phyloP scores from a whole-genome alignment of 2,329 filamentous ascomycete species.

The Cladobotryum protrusum region DNA sequence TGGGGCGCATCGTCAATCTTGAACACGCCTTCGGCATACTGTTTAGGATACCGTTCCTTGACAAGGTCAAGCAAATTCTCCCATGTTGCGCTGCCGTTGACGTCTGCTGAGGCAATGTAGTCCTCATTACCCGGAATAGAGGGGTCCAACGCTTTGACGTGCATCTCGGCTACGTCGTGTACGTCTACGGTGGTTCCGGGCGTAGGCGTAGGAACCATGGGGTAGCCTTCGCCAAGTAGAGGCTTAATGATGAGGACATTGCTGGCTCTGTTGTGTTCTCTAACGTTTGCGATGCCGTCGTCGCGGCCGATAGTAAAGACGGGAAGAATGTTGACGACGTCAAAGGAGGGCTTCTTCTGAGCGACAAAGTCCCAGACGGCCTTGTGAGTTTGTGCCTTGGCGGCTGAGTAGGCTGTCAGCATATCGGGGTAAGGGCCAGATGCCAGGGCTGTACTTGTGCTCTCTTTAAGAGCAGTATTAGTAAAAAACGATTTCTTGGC shows the following conservation, averaged over 20 bases:
- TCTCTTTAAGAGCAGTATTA: background rate
- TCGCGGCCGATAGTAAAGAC: conserved; percentile 32
- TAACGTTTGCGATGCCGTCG: conserved; percentile 19
- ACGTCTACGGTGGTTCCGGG: conserved; percentile 19
- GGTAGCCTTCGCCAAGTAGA: conserved; percentile 24
- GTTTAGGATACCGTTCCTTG: conserved; percentile 10
- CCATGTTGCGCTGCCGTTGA: background rate
- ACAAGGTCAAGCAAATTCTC: conserved; percentile 4
- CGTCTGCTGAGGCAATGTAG: conserved; percentile 7
- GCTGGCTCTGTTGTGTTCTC: conserved; percentile 20
- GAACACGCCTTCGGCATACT: conserved; percentile 7
- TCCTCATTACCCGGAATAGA: conserved; percentile 5
- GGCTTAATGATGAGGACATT: conserved; percentile 30
- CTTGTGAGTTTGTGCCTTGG: conserved; percentile 29
- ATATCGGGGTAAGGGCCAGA: conserved; percentile 24
- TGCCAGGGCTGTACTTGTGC: background rate
- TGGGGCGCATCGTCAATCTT: conserved; percentile 7
- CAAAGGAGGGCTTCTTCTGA: conserved; percentile 27
- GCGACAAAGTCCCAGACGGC: conserved; percentile 28
- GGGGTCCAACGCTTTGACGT: conserved; percentile 3
- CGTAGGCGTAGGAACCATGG: conserved; percentile 8
- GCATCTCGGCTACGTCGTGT: conserved; percentile 15
- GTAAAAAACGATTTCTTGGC: background rate
- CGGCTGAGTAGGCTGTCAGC: conserved; percentile 27
- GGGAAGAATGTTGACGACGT: conserved; percentile 31